phyloP scores from a whole-genome alignment of 169 alveolate species.

The Amoebophrya sp. region DNA sequence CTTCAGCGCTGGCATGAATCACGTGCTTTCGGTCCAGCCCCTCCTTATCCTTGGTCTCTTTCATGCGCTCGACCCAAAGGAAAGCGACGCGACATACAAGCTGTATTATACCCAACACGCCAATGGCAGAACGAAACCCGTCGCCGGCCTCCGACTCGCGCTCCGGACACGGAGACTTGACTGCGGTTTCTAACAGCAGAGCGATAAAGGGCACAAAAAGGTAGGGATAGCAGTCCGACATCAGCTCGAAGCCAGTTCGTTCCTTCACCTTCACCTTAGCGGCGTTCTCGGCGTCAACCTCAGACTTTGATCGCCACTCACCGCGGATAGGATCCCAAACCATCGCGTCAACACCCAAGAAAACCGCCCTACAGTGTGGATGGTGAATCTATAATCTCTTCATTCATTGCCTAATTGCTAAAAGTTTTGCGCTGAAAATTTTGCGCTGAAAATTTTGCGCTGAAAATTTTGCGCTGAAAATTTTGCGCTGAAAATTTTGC shows the following conservation, averaged over 20 bases:
- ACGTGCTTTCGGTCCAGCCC: background rate
- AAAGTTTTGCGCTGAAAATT: too few species aligned
- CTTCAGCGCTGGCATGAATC: background rate
- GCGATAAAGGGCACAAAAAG: background rate
- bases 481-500: too few species aligned
- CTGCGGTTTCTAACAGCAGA: background rate
- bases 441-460: too few species aligned
- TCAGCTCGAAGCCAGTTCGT: background rate
- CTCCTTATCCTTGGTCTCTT: background rate
- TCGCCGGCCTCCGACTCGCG: background rate
- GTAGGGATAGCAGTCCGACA: background rate
- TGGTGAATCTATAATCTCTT: too few species aligned
- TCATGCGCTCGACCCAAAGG: background rate
- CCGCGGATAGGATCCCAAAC: background rate
- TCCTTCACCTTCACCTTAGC: background rate
- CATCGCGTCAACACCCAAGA: background rate
- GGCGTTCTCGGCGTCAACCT: background rate
- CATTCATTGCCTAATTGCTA: too few species aligned
- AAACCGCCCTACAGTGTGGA: too few species aligned
- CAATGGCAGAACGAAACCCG: background rate
- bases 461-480: too few species aligned
- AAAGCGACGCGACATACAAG: background rate
- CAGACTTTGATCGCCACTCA: background rate
- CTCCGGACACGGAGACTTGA: background rate
- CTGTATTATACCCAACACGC: background rate